phyloP scores from a whole-genome alignment of 495 filamentous ascomycete genomes.

The Ramalina intermedia region DNA sequence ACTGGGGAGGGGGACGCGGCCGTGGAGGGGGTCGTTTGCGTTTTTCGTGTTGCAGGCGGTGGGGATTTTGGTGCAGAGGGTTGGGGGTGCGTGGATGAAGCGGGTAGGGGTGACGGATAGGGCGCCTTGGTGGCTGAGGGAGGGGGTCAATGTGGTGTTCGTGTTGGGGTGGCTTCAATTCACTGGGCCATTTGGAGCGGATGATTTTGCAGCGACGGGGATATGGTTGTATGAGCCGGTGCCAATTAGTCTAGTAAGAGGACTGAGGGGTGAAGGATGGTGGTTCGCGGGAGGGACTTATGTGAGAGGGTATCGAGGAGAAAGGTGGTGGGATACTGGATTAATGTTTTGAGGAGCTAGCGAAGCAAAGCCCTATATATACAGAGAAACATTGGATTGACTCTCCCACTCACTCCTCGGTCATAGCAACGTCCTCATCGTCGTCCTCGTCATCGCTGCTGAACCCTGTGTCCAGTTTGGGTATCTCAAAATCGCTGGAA shows the following conservation, averaged over 20 bases:
- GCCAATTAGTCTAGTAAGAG: slow-evolving; percentile 45
- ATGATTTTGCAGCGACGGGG: slow-evolving; percentile 48
- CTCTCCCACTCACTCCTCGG: neutral
- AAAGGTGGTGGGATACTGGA: slow-evolving; percentile 53
- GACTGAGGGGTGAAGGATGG: slow-evolving; percentile 39
- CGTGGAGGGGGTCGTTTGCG: slow-evolving; percentile 27
- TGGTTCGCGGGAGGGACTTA: slow-evolving; percentile 42
- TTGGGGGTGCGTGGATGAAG: slow-evolving; percentile 17
- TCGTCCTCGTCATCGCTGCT: slow-evolving; percentile 18
- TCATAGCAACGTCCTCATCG: slow-evolving; percentile 2
- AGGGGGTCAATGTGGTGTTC: slow-evolving; percentile 37
- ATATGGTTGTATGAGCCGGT: slow-evolving; percentile 56
- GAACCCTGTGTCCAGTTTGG: slow-evolving; percentile 34
- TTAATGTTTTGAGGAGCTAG: slow-evolving; percentile 15
- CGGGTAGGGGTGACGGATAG: slow-evolving; percentile 6
- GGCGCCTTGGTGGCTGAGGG: slow-evolving; percentile 25
- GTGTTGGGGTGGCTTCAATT: slow-evolving; percentile 41
- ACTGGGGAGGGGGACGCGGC: slow-evolving; percentile 26
- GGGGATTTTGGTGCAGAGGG: slow-evolving; percentile 38
- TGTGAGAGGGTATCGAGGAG: slow-evolving; percentile 34
- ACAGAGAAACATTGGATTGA: neutral
- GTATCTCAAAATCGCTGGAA: slow-evolving; percentile 36
- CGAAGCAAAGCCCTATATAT: neutral
- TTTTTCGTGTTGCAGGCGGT: slow-evolving; percentile 45
- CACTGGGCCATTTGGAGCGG: slow-evolving; percentile 37